Evolutionary conservation across 1,139 yeast species (phyloP), one percentile per base, ranked within the genome.

Genomic region (Pichia sp.): DNA sequence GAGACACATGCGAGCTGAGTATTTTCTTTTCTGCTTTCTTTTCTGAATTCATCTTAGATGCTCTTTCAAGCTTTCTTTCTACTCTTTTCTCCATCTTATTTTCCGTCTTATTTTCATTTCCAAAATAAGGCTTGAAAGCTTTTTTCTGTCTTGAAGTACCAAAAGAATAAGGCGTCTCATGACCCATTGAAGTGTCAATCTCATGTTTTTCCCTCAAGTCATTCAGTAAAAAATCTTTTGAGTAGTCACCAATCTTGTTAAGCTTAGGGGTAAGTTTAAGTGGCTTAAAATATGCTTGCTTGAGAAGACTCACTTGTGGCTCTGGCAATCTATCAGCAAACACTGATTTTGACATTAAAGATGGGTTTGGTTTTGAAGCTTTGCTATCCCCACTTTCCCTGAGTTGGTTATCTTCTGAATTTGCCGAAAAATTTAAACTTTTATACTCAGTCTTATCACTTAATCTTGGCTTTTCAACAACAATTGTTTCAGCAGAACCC

Each of bases 171-270:
- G 29, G 30, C 1, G 41, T 32, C 23, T 30, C 36, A 8, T 19
- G n/a, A 13, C 42, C 49, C 19, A 46, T 15, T 4, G 49, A 46
- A 2, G 49, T 46, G 29, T 46, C 49, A 5, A 46, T 10, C n/a
- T 31, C 49, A n/a, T 30, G 26, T 32, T 46, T 46, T 15, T 8
- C 5, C 23, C 38, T 32, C 13, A n/a, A 6, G n/a, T n/a, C 15
- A 5, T 32, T 30, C 13, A 46, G 13, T 1, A 11, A 19, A 10
- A 4, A 8, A 15, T 13, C 26, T 8, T 6, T 8, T 8, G 41
- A 16, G 26, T 46, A 32, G 7, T 32, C 29, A 16, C 29, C 38
- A n/a, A 46, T 46, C 8, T 46, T 19, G 11, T 32, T 11, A 7
- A 34, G 19, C 7, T 15, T 46, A 8, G 36, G 11, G 5, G 38